Base-by-base conservation (phyloP, 2,329 filamentous ascomycete genomes). In the Neophaeococcomyces mojaviensis region DNA sequence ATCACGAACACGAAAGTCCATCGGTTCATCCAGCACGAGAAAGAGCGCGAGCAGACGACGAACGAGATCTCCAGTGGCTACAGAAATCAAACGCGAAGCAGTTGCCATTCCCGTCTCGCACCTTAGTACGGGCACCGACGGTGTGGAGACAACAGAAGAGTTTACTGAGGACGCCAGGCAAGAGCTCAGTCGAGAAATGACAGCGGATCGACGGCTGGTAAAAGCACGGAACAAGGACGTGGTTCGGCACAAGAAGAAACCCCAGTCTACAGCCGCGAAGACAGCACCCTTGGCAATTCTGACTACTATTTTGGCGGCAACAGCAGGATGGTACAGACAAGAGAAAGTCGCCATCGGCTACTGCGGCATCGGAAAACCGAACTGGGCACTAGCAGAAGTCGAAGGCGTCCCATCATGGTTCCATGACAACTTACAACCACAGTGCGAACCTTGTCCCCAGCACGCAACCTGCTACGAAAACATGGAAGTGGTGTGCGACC, bases 311-410 rank as follows among this genome's bases (percentile, higher is more conserved):
- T 64, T 92, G 5, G 77, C 77, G 26, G 80, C 83, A 1, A 87
- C 94, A 53, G 84, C 76, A 24, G 78, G 78, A 7, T 92, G 89
- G 78, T 98, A 89, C 70, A 77, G 90, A 39, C 87, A 95, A 61
- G 92, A 98, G 66, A 97, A 97, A 73, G 72, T 95, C n/a, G 84
- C 87, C 13, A 87, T 97, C 16, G 92, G 94, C 28, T 98, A 94
- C 61, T 98, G 92, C 62, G 88, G 89, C 10, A 77, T 94, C 44
- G 92, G 85, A 19, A 78, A 82, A 44, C 72, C 79, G 39, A 77
- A 74, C 5, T 75, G 71, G 54, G 73, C 72, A 16, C 60, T 82
- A 44, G 70, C 75, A 9, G 76, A 80, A 24, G 71, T 84, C 10
- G 46, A 52, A 5, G 73, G 78, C 19, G 71, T 95, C 15, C 89